These are phyloP conservation scores for Solanum ossicruentum DNA, from an alignment of 257 asterid species.

Conservation along the genomic window DNA sequence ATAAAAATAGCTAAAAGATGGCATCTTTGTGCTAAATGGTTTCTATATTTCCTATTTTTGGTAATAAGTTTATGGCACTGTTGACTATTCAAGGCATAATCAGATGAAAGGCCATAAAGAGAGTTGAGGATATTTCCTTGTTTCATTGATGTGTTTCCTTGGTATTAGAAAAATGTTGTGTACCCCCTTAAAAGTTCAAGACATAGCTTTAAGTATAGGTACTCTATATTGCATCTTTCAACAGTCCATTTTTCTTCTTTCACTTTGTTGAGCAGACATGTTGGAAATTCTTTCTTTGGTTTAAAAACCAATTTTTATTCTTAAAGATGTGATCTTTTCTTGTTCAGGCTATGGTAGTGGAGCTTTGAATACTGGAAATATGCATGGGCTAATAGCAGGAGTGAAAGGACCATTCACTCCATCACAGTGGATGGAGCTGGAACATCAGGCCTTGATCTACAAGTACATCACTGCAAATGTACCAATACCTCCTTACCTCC, in stretches of 20 bases:
- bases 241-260: background rate
- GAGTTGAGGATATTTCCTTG: background rate
- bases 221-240: background rate
- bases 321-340: background rate
- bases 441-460: constrained; percentile 81
- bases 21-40: background rate
- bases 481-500: constrained; percentile 57
- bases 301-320: background rate
- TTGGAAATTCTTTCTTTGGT: background rate
- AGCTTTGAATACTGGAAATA: constrained; percentile 27
- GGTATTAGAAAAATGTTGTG: constrained; percentile 1
- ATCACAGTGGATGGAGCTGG: constrained; percentile 72
- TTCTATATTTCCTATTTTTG: background rate
- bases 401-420: constrained; percentile 55
- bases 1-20: background rate
- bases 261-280: background rate
- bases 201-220: background rate
- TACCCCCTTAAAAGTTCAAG: constrained; percentile 9
- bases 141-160: background rate
- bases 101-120: background rate
- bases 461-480: constrained; percentile 59
- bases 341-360: constrained; percentile 33
- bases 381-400: constrained; percentile 35
- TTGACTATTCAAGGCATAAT: background rate
- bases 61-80: background rate